A percentile compares a stretch with the other conserved stretches of the same genome.
Evolutionary conservation across 768 basidiomycete species (phyloP).

Genomic region (Auriscalpium vulgare): DNA sequence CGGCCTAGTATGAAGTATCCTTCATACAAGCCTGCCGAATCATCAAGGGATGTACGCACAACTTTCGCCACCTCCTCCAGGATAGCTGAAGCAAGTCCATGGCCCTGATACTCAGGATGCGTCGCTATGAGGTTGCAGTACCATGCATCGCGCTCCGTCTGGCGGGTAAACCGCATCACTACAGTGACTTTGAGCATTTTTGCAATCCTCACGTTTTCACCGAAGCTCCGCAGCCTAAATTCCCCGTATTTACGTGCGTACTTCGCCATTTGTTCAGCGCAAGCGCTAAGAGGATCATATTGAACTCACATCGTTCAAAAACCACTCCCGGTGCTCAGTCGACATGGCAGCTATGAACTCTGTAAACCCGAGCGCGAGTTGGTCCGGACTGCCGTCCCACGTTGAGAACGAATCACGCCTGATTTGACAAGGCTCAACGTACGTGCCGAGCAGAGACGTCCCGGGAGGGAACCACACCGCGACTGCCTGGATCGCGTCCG

Average conservation of each 20-base stretch:
- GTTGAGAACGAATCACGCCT: neutral
- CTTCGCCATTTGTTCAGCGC: neutral
- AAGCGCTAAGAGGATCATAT: neutral
- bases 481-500: neutral
- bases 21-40: no score
- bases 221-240: neutral
- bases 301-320: slow-evolving; percentile 1
- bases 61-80: neutral
- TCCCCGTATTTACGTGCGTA: neutral
- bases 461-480: slow-evolving; percentile 1
- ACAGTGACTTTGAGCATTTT: neutral
- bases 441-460: neutral
- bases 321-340: neutral
- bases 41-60: neutral
- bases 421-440: neutral
- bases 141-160: slow-evolving; percentile 1
- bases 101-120: neutral
- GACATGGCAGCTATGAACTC: neutral
- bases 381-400: neutral
- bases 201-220: neutral
- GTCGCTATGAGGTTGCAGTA: slow-evolving; percentile 2
- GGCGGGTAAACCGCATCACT: neutral
- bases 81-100: neutral
- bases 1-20: no score
- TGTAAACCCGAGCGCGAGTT: slow-evolving; percentile 1